phyloP scores from a whole-genome alignment of 192 early-diverging fungal genomes.

The Podila epicladia region DNA sequence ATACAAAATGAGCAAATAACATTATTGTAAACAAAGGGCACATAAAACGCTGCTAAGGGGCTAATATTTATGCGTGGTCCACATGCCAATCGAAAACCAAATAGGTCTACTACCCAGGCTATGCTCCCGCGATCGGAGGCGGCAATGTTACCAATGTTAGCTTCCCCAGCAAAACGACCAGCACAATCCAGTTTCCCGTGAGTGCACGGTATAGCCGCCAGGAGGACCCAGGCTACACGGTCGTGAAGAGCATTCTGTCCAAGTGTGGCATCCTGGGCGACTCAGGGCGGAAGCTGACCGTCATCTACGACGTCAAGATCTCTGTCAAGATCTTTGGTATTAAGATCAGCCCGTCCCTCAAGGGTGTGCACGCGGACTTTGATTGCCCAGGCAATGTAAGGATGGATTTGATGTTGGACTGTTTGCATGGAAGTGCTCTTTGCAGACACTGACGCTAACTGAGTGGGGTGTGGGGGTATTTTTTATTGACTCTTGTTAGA shows the following conservation, averaged over 20 bases:
- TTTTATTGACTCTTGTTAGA: constrained; percentile 1
- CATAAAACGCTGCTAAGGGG: not conserved
- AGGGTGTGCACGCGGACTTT: constrained; percentile 8
- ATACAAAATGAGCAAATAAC: too few species aligned
- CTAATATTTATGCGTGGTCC: not conserved
- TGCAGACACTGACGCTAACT: not conserved
- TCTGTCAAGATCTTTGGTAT: constrained; percentile 26
- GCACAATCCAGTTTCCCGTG: constrained; percentile 21
- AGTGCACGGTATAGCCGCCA: constrained; percentile 6
- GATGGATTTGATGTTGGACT: not conserved
- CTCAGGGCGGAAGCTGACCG: constrained; percentile 1
- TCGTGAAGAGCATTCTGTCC: constrained; percentile 15
- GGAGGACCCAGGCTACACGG: constrained; percentile 32
- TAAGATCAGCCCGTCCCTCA: constrained; percentile 5
- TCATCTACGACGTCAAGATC: constrained; percentile 34
- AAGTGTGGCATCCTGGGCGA: constrained; percentile 28
- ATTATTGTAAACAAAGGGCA: not conserved
- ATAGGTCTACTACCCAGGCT: constrained; percentile 24
- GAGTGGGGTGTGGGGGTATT: too few species aligned
- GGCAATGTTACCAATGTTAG: constrained; percentile 10
- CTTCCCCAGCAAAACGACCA: constrained; percentile 24
- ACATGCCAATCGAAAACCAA: not conserved
- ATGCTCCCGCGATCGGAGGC: constrained; percentile 28
- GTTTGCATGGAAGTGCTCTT: not conserved
- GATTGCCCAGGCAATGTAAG: constrained; percentile 37